Evolutionary conservation across 192 early-diverging fungal genomes (phyloP).

Genomic region (Backusella tarrabulga): DNA sequence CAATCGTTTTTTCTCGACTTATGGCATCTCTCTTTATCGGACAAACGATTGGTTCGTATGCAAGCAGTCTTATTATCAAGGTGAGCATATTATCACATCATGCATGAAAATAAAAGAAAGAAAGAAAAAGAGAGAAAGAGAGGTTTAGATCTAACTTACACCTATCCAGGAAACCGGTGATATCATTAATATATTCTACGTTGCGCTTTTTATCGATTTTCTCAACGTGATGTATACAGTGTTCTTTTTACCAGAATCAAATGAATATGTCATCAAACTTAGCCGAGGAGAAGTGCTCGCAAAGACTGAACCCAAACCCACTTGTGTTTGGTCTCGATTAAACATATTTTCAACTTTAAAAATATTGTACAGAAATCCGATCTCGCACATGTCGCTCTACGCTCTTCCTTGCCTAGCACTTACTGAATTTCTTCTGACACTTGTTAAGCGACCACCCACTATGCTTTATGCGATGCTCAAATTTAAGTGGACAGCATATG

Average conservation of each 20-base stretch:
- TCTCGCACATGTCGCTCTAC: slow-evolving; percentile 9
- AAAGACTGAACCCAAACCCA: not conserved
- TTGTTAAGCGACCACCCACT: slow-evolving; percentile 25
- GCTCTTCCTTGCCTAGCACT: slow-evolving; percentile 20
- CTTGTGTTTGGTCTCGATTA: slow-evolving; percentile 8
- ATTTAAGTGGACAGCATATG: slow-evolving; percentile 47
- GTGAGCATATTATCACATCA: not conserved
- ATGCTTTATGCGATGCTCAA: slow-evolving; percentile 43
- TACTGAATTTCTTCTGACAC: slow-evolving; percentile 28
- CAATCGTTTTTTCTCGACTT: slow-evolving; percentile 12
- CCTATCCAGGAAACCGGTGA: not conserved
- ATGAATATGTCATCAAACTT: slow-evolving; percentile 6
- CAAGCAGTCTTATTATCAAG: slow-evolving; percentile 7
- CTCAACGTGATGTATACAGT: not conserved
- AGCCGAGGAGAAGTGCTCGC: not conserved
- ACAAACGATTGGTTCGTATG: slow-evolving; percentile 1
- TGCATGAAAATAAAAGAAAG: not conserved
- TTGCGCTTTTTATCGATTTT: slow-evolving; percentile 12
- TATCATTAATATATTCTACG: slow-evolving; percentile 18
- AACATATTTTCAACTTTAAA: slow-evolving; percentile 33
- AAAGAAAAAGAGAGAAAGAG: not conserved
- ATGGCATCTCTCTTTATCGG: slow-evolving; percentile 25
- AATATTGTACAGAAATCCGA: slow-evolving; percentile 17
- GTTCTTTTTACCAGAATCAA: slow-evolving; percentile 33
- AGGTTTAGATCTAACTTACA: not conserved